Base-by-base conservation (phyloP, 2,329 filamentous ascomycete genomes). In the Zalaria obscura region DNA sequence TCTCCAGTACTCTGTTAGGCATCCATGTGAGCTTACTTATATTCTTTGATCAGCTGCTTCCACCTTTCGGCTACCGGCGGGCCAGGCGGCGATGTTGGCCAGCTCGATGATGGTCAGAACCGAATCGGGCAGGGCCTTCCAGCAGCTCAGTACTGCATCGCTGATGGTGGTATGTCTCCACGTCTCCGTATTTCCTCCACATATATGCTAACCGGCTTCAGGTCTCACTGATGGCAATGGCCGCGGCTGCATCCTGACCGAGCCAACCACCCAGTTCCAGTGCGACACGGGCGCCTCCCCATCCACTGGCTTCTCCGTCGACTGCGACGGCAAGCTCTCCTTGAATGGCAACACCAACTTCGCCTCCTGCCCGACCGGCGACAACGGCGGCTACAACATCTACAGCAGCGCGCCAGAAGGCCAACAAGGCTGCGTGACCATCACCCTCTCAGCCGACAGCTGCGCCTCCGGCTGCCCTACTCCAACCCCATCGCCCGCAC, bases 201-300 rank as follows among this genome's bases (percentile, higher is more conserved):
- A 5, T 25, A 11, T 5, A 9, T 26, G 29, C 43, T 25, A 25
- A 9, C 26, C 11, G 18, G 18, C 18, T 18, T 10, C 43, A 53
- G 53, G 47, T 5, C 67, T 83, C 45, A 71, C 64, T 11, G 78
- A 81, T 53, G 55, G 61, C 38, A 64, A 65, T 38, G 70, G 70
- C 36, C 66, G 73, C 43, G 76, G 77, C 18, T 82, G 78, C 52
- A 76, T 78, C 57, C 61, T 80, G 52, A 80, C 77, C 47, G 65
- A 68, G 34, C 68, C 71, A 0, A 76, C 74, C 1, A 68, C 65
- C 27, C 72, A 78, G 38, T 72, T 76, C 45, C 76, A 80, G 53
- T 80, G 78, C 50, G 77, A 82, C 48, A 48, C 52, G 18, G 70
- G 71, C 37, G 70, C 69, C 8, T 48, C 52, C 9, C 68, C 72